These are phyloP conservation scores for Esteya vermicola DNA, from an alignment of 2,329 filamentous ascomycete species.

Conservation along the genomic window DNA sequence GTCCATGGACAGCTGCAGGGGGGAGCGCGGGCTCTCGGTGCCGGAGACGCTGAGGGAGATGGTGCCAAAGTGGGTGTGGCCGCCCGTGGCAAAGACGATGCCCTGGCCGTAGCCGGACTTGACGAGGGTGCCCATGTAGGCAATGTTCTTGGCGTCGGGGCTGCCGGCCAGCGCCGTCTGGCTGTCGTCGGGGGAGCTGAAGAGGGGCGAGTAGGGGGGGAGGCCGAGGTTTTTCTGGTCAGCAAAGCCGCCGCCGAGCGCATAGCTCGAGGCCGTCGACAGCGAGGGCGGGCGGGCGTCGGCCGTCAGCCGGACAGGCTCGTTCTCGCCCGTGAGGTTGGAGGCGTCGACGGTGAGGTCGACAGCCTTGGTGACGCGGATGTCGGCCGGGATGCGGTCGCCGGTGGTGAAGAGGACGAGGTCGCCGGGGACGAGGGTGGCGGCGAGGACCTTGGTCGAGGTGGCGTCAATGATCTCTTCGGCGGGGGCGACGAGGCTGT, in stretches of 20 bases:
- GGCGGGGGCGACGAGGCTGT: constrained; percentile 41
- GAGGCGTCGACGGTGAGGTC: constrained; percentile 93
- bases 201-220: not conserved
- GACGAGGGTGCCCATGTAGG: constrained; percentile 95
- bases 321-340: constrained; percentile 92
- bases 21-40: constrained; percentile 89
- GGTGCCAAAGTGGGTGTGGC: constrained; percentile 86
- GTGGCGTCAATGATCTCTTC: constrained; percentile 53
- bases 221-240: too few species aligned
- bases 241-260: too few species aligned
- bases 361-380: constrained; percentile 79
- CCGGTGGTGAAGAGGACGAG: constrained; percentile 89
- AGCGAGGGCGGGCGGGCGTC: constrained; percentile 30
- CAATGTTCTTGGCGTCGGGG: constrained; percentile 76
- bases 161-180: constrained; percentile 15
- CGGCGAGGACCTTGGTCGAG: constrained; percentile 75
- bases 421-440: constrained; percentile 81
- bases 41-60: constrained; percentile 90
- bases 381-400: constrained; percentile 90
- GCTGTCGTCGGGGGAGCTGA: not conserved
- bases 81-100: constrained; percentile 92
- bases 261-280: too few species aligned
- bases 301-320: constrained; percentile 68
- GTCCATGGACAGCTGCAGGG: constrained; percentile 92
- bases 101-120: constrained; percentile 91